A percentile compares a stretch with the other conserved stretches of the same genome.
phyloP scores from a whole-genome alignment of 768 basidiomycete species.

The Russula sp. region DNA sequence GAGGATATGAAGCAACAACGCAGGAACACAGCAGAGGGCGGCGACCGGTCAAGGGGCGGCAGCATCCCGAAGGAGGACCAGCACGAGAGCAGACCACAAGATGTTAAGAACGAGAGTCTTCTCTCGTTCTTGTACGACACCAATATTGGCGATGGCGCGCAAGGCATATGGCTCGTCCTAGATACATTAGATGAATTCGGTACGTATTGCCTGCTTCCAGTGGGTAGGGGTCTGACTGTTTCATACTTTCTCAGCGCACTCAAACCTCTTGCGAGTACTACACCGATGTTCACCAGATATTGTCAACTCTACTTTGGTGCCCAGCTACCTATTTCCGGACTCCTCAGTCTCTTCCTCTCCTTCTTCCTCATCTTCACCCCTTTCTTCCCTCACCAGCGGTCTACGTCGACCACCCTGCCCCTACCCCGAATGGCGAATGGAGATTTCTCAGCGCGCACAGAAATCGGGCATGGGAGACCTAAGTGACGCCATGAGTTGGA shows the following conservation, averaged over 20 bases:
- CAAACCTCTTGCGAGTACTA: conserved; percentile 22
- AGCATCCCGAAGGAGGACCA: conserved; percentile 9
- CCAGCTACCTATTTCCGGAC: conserved; percentile 5
- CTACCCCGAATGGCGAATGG: conserved; percentile 28
- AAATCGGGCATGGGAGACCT: conserved; percentile 24
- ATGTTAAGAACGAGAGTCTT: conserved; percentile 2
- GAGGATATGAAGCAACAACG: conserved; percentile 14
- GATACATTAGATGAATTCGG: conserved; percentile 20
- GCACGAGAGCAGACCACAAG: conserved; percentile 4
- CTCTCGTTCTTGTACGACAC: conserved; percentile 3
- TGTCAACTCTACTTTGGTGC: conserved; percentile 18
- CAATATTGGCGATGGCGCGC: conserved; percentile 14
- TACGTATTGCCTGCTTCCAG: neutral
- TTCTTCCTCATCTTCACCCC: neutral
- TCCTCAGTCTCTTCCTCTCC: conserved; percentile 6
- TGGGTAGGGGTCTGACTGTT: neutral
- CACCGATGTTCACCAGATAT: conserved; percentile 20
- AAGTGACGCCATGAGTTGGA: conserved; percentile 18
- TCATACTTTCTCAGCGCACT: neutral
- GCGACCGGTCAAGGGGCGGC: neutral
- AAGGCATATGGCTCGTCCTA: conserved; percentile 23
- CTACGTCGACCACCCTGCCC: conserved; percentile 9
- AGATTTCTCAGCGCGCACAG: conserved; percentile 22
- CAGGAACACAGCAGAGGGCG: neutral
- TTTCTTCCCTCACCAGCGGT: neutral